Conservation (phyloP, 352 stramenopile species). For the Thalassiosira hispida region DNA sequence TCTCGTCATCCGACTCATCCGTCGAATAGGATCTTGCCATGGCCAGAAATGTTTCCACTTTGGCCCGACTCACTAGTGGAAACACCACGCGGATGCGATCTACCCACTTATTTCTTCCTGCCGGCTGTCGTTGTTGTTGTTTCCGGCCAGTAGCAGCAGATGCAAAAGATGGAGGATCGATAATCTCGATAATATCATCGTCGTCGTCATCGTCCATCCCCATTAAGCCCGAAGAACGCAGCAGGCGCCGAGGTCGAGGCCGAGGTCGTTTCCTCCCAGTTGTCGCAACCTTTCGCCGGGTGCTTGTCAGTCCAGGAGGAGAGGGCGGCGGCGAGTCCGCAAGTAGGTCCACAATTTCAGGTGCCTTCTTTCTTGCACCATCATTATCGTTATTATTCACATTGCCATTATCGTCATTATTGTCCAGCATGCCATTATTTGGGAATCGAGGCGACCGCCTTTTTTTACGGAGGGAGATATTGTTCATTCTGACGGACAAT, state of each 20-base stretch:
- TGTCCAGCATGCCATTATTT: too few species aligned
- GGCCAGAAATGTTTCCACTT: constrained; percentile 16
- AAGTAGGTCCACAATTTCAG: too few species aligned
- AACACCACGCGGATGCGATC: constrained; percentile 45
- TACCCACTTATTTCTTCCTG: constrained; percentile 19
- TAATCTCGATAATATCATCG: constrained; percentile 8
- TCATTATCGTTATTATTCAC: too few species aligned
- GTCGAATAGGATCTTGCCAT: constrained; percentile 23
- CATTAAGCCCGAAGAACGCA: background rate
- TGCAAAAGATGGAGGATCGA: background rate
- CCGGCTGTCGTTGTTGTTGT: background rate
- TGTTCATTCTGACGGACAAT: too few species aligned
- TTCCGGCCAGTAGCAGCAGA: background rate
- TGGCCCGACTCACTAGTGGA: constrained; percentile 22
- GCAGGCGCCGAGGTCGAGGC: background rate
- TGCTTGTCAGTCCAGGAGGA: too few species aligned
- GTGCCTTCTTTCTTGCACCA: too few species aligned
- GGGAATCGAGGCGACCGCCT: too few species aligned
- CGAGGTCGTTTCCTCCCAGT: background rate
- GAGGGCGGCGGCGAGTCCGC: too few species aligned
- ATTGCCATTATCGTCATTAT: too few species aligned
- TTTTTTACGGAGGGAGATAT: too few species aligned
- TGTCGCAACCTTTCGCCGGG: background rate
- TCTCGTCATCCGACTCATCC: constrained; percentile 21
- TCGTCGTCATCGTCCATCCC: constrained; percentile 3